A percentile compares a stretch with the other conserved stretches of the same genome.
phyloP scores from a whole-genome alignment of 2,329 filamentous ascomycete genomes.

The Pseudocercospora macadamiae region DNA sequence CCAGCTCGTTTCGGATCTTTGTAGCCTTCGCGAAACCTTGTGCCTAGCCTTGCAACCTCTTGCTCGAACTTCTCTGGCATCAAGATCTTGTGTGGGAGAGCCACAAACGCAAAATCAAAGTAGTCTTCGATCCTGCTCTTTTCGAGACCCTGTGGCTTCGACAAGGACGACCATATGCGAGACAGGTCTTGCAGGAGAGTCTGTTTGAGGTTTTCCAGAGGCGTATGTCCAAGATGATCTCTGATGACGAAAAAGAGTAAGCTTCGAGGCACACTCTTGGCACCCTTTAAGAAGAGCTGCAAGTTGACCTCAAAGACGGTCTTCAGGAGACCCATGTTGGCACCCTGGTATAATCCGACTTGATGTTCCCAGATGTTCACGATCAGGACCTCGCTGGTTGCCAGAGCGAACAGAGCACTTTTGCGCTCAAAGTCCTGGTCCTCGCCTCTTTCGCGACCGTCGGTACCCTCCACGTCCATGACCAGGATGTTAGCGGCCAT shows the following conservation, averaged over 20 bases:
- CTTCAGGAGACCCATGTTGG: conserved; percentile 98
- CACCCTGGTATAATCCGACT: conserved; percentile 95
- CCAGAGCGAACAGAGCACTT: conserved; percentile 93
- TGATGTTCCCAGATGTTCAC: conserved; percentile 99
- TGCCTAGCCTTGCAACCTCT: conserved; percentile 78
- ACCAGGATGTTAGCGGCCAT: conserved; percentile 99
- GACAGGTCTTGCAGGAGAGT: conserved; percentile 88
- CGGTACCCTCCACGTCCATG: conserved; percentile 98
- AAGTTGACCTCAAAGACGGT: conserved; percentile 99
- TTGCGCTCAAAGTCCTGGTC: conserved; percentile 99
- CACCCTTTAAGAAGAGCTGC: conserved; percentile 94
- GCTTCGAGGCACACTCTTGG: conserved; percentile 85
- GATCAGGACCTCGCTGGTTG: conserved; percentile 95
- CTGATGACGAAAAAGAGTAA: conserved; percentile 98
- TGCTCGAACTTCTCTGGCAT: conserved; percentile 87
- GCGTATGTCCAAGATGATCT: conserved; percentile 91
- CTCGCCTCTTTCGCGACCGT: conserved; percentile 92
- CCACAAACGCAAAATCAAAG: conserved; percentile 97
- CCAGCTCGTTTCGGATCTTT: conserved; percentile 66
- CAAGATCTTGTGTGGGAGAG: conserved; percentile 93
- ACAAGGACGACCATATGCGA: conserved; percentile 89
- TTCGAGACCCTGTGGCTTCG: conserved; percentile 87
- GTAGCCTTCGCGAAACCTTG: conserved; percentile 80
- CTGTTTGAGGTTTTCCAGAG: conserved; percentile 83
- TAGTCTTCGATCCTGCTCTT: conserved; percentile 91